Base-by-base conservation (phyloP, 495 filamentous ascomycete species). In the Cetradonia linearis region DNA sequence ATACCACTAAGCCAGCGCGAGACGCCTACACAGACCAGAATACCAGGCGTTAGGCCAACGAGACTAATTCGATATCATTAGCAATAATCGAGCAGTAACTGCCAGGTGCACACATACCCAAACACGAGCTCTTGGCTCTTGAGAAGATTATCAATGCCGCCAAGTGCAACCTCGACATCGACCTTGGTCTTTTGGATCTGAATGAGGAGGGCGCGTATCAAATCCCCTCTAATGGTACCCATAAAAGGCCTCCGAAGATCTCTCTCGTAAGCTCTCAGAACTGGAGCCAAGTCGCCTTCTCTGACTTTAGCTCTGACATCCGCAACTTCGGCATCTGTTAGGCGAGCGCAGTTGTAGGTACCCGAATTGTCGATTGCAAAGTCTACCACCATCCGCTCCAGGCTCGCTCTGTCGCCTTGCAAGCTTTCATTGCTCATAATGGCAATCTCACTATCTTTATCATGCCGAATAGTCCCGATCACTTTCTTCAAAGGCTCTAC, bases 111-210 rank as follows among this genome's bases (percentile, higher is more conserved):
- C 16, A 60, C 71, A 59, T 72, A 83, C 68, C 90, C 93, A 74
- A 98, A 98, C 33, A 98, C 88, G 53, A 98, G 83, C 68, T 98
- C 92, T 68, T 98, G 93, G 65, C 89, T 95, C 74, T 92, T 96
- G 14, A 98, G 76, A 25, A 98, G 77, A 30, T 89, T 74, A 71
- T 98, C 90, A 58, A 98, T 97, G 16, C 93, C 93, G 58, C 87
- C 86, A 70, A 97, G 87, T 18, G 93, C 93, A 59, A 98, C 84
- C 71, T 98, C 93, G 10, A 97, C 86, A 65, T 98, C 93, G 31
- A 98, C 93, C 75, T 97, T 98, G 1, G 93, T 97, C 77, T 97
- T 98, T 69, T 98, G 93, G 49, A 98, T 83, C 69, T 98, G 93
- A 49, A 98, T 96, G 34, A 98, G 78, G 54, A 98, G 80, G 27